Base-by-base conservation (phyloP, 2,329 filamentous ascomycete genomes). In the Colletotrichum liaoningense region DNA sequence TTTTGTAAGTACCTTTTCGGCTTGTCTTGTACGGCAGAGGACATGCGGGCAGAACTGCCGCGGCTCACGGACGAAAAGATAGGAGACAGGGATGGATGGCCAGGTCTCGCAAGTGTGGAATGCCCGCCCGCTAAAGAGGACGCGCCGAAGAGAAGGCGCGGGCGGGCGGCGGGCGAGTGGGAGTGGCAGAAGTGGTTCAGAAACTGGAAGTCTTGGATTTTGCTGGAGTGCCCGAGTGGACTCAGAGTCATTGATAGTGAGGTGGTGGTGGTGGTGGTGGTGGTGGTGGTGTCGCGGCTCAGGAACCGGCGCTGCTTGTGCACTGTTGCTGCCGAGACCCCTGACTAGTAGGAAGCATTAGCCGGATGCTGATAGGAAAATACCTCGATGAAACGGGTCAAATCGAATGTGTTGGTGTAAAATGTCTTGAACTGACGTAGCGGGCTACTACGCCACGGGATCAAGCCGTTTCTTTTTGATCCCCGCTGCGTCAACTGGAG, bases 241-340 rank as follows among this genome's bases (percentile, higher is more conserved):
- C 38, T 46, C 24, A 46, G 35, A 22, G 24, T 46, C 59, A 62
- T 49, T 46, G 38, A 62, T 30, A 16, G 46, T n/a, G 35, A 9
- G 62, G 16, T 33, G 63, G 28, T 55, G 67, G 52, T 55, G 67
- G 52, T 55, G 62, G 16, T 33, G 63, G 28, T 55, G 67, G 52
- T 55, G 67, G 52, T 55, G 67, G 52, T 55, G 55, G 54, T 35
- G 67, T 70, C 60, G 70, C 67, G 33, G 67, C 70, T 65, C 70
- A 71, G 67, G 67, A 71, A 73, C 71, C 71, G 67, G 60, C 60
- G 67, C 67, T 60, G 66, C 38, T 56, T 60, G 24, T 67, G 26
- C 26, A 55, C 38, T 38, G 65, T 59, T 62, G 55, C 56, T 38
- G 24, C 26, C 5, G 46, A 56, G 42, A 70, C 71, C 71, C 71